Conservation (phyloP, 768 basidiomycete genomes). For the Tricholoma saponaceum region DNA sequence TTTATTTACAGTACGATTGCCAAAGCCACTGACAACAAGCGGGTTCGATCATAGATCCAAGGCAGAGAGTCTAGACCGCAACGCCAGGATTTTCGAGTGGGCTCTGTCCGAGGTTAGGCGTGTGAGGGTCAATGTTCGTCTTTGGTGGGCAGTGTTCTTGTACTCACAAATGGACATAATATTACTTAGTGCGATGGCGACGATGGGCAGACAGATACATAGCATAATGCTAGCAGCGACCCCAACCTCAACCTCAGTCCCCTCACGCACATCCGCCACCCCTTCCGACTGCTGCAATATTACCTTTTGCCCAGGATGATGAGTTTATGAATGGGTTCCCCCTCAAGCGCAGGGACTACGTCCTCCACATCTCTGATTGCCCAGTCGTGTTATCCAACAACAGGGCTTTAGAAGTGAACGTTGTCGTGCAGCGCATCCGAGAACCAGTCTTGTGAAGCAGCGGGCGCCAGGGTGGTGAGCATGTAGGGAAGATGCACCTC, state of each 20-base stretch:
- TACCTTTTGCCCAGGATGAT: slow-evolving; percentile 25
- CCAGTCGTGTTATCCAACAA: slow-evolving; percentile 46
- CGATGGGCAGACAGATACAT: too few relatives aligned
- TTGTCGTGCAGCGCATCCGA: slow-evolving; percentile 39
- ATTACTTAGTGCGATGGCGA: too few relatives aligned
- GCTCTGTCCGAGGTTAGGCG: too few relatives aligned
- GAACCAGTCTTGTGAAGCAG: slow-evolving; percentile 39
- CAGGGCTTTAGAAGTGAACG: slow-evolving; percentile 41
- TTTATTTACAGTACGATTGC: too few relatives aligned
- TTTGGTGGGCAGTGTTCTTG: too few relatives aligned
- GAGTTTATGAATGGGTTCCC: slow-evolving; percentile 19
- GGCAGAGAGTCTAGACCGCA: too few relatives aligned
- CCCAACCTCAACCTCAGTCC: slow-evolving; percentile 27
- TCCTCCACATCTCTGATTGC: slow-evolving; percentile 40
- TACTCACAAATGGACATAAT: too few relatives aligned
- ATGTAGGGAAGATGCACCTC: slow-evolving; percentile 41
- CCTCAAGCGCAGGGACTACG: slow-evolving; percentile 38
- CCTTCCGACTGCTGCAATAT: slow-evolving; percentile 42
- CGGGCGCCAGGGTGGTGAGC: slow-evolving; percentile 26
- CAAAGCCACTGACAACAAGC: too few relatives aligned
- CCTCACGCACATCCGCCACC: slow-evolving; percentile 43
- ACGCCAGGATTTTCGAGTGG: too few relatives aligned
- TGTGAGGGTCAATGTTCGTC: too few relatives aligned
- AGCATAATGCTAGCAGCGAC: too few relatives aligned
- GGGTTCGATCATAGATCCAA: too few relatives aligned